Percentiles rank a stretch among this genome's conserved stretches.
These are phyloP conservation scores for Fusarium nanum DNA, from an alignment of 2,329 filamentous ascomycete genomes.

Conservation along the genomic window DNA sequence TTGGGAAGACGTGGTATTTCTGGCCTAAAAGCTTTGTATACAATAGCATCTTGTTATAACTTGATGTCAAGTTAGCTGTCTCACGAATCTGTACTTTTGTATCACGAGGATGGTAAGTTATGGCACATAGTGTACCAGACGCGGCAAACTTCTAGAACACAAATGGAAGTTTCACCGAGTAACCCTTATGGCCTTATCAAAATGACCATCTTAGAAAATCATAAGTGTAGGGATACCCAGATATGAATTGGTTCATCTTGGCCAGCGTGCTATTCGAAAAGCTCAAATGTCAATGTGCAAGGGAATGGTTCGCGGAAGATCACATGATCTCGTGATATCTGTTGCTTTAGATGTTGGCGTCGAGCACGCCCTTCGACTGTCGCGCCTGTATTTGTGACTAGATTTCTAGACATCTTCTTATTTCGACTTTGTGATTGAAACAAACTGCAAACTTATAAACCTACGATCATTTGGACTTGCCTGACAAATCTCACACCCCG, in stretches of 20 bases:
- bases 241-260: not conserved
- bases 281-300: not conserved
- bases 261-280: not conserved
- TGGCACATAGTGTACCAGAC: not conserved
- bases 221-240: not conserved
- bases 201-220: not conserved
- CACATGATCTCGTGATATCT: slow-evolving; percentile 48
- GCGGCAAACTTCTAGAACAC: not conserved
- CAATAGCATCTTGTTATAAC: not conserved
- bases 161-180: not conserved
- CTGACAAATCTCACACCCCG: not conserved
- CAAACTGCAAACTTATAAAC: not conserved
- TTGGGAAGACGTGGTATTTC: not conserved
- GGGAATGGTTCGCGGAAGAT: not conserved
- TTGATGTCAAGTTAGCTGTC: not conserved
- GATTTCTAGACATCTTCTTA: not conserved
- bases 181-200: not conserved
- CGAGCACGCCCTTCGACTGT: slow-evolving; percentile 41
- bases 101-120: not conserved
- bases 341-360: slow-evolving; percentile 47
- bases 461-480: not conserved
- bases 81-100: not conserved
- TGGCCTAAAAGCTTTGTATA: not conserved
- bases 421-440: not conserved
- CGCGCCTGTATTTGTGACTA: slow-evolving; percentile 10